Evolutionary conservation across 257 asterid species (phyloP), one percentile per base, ranked within the genome.

Genomic region (Nicotiana tabacum): DNA sequence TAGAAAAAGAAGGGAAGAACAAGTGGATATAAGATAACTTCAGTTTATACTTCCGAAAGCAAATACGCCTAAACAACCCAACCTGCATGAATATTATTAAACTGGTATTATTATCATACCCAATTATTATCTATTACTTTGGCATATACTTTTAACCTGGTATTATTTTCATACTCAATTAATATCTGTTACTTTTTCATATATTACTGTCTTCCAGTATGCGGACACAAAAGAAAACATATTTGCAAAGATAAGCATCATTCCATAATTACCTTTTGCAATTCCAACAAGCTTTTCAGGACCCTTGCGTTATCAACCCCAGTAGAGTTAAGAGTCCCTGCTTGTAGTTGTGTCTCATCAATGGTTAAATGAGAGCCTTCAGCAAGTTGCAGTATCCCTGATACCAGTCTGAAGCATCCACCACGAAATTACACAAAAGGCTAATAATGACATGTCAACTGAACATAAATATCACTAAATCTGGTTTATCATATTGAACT

Each of bases 301-400:
- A 91, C 86, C 85, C 86, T 87, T 21, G 89, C 89, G 88, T 96
- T 96, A 55, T 92, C 95, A 81, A 88, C 67, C 67, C 98, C 98
- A 8, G 84, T 89, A 58, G 97, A 83, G 86, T 89, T 90, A 33
- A 95, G 97, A 80, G 91, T 90, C 64, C 96, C 98, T 15, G 90
- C 64, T 85, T 91, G 89, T 77, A 92, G 84, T 60, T 83, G 87
- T 57, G 98, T 94, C 87, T 96, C 98, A 5, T 96, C 98, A 57
- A 96, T 85, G 48, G 90, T 93, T 84, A 96, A 78, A 87, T 94
- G 99, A 64, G 98, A 86, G 80, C 98, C 98, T 70, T 96, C 95
- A 80, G 95, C 95, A 61, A 96, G 86, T 84, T 94, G 99, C 89
- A 96, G 87, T 69, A 88, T 77, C 79, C 97, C 98, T 67, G 93